Evolutionary conservation across 495 filamentous ascomycete species (phyloP), one percentile per base, ranked within the genome.

Genomic region (Tetracladium setigerum): DNA sequence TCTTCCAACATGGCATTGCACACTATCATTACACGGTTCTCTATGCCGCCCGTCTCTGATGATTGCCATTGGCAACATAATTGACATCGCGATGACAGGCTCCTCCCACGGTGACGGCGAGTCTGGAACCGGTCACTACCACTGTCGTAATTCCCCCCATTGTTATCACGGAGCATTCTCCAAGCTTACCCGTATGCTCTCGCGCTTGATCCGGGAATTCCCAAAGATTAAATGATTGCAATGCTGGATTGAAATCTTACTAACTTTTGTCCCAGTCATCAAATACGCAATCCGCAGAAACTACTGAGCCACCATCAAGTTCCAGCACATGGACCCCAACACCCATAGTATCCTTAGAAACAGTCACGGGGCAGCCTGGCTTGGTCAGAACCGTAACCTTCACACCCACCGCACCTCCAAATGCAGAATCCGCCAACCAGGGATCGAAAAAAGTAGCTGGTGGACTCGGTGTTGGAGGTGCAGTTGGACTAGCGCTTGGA

Each of bases 331-430:
- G 66, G 55, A 64, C 68, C 38, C 49, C 64, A 3, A 65, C 71
- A 2, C 75, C 74, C 4, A 59, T 70, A 2, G 57, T 66, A 15
- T 71, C 68, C 11, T 55, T 74, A 19, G 57, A 70, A 41, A 79
- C 76, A 14, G 61, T 72, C 17, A 68, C 68, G 7, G 70, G 71
- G 2, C 32, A 52, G 22, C 22, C 22, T 27, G 22, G 22, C n/a
- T 60, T 68, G 43, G 60, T 74, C 3, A 67, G 68, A 52, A 81
- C 78, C 2, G 60, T 81, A 30, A 81, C 76, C 1, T 56, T 74
- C 42, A 64, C 65, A 17, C 71, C 65, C 4, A 63, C 75, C 0
- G 46, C 49, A 15, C 44, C 70, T 34, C 56, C 62, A 33, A 44
- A 45, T 24, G 44, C 56, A 16, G 15, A 45, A 19, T 46, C 18